Evolutionary conservation across 2,329 filamentous ascomycete genomes (phyloP).

Genomic region (Fusarium beomiforme): DNA sequence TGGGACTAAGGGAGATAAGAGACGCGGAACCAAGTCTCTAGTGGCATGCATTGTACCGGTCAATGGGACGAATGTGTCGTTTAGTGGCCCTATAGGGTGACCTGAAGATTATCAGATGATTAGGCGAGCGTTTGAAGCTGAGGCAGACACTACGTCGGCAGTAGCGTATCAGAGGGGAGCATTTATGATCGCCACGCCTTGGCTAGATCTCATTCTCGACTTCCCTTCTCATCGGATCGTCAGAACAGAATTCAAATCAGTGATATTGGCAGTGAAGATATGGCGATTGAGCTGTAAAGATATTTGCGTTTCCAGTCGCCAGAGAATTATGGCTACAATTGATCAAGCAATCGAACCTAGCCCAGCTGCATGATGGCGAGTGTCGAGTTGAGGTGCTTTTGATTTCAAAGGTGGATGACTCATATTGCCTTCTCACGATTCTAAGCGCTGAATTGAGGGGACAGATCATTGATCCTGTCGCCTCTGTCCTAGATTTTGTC

Average conservation of each 20-base stretch:
- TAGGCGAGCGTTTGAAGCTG: neutral
- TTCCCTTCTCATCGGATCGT: neutral
- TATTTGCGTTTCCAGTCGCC: neutral
- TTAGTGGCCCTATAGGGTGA: neutral
- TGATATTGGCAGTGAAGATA: neutral
- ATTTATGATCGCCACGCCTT: neutral
- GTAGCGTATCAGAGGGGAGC: neutral
- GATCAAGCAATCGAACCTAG: neutral
- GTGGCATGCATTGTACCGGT: neutral
- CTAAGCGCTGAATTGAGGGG: neutral
- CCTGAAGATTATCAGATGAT: neutral
- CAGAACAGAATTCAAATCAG: neutral
- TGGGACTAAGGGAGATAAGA: neutral
- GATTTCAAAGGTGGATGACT: neutral
- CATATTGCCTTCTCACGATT: neutral
- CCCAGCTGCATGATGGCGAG: neutral
- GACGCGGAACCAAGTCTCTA: neutral
- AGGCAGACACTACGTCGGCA: neutral
- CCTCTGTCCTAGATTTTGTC: neutral
- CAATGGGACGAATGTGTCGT: neutral
- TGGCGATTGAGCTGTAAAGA: neutral
- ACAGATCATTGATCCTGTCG: neutral
- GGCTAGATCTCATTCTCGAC: neutral
- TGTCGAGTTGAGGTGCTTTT: neutral
- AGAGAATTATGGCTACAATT: neutral